Evolutionary conservation across 1,284 basidiomycete species (phyloP).

Genomic region (Ustilago shanxiensis): DNA sequence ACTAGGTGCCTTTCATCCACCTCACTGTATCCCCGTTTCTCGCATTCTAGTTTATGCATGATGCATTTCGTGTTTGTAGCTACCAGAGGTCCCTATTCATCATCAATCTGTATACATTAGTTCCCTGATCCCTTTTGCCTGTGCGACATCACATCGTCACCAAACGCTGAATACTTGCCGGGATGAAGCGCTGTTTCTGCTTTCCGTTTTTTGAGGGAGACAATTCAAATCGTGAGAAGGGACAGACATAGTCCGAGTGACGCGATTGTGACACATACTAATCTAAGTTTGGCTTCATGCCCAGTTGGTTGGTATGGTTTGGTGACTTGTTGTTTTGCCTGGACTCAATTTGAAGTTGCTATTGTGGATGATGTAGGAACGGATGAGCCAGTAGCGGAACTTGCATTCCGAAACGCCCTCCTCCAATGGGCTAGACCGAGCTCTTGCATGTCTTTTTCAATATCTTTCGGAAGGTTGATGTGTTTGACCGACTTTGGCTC

Average conservation of each 20-base stretch:
- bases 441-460: constrained; percentile 45
- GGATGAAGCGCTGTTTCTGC: not conserved
- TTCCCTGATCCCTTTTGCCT: not conserved
- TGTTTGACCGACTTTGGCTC: constrained; percentile 59
- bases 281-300: not conserved
- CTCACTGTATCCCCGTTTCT: not conserved
- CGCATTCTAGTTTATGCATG: not conserved
- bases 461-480: constrained; percentile 55
- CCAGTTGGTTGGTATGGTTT: not conserved
- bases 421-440: constrained; percentile 46
- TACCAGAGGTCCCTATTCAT: not conserved
- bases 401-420: constrained; percentile 25
- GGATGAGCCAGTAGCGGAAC: constrained; percentile 9
- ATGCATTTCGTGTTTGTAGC: not conserved
- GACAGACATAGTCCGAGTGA: not conserved
- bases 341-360: constrained; percentile 8
- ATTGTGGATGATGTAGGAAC: constrained; percentile 11
- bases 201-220: not conserved
- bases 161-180: too few species aligned
- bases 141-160: too few species aligned
- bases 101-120: constrained; percentile 21
- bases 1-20: too few species aligned
- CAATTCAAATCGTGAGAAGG: too few species aligned
- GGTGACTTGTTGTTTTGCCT: too few species aligned
- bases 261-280: not conserved